Evolutionary conservation across 345 rosid genomes (phyloP), one percentile per base, ranked within the genome.

Genomic region (Lagerstroemia speciosa): DNA sequence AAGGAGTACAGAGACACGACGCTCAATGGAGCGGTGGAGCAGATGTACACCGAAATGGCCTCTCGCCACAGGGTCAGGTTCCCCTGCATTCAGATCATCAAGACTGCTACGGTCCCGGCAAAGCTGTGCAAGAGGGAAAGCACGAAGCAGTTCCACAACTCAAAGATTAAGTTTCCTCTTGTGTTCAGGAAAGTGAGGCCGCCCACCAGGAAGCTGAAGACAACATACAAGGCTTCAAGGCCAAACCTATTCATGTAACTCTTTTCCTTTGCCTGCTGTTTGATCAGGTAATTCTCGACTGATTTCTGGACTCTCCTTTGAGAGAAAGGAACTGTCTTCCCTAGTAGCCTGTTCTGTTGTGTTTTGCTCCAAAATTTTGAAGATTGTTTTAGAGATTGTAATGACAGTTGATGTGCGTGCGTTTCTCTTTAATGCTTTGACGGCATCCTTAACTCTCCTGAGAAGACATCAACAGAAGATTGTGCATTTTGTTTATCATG

Each of bases 111-210:
- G 2, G 64, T 79, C 64, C 79, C 75, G 0, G 79, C 82, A 1
- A 79, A 79, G 75, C 77, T 79, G 6, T 79, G 82, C 77, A 79
- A 79, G 75, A 79, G 82, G 67, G 82, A 79, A 46, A 79, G 79
- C 69, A 73, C 75, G n/a, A 79, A 79, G 71, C 82, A 79, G 40
- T 79, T 79, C 57, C 82, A 79, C 73, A 73, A 79, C 57, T 76
- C 79, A 2, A 76, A 79, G 67, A 76, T 79, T 62, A 79, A 76
- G 82, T 79, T 79, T 68, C 82, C 82, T 1, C 62, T 79, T 63
- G 69, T 79, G 65, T 73, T 76, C 73, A 75, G 75, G 75, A 76
- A 76, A 79, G 77, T 79, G 29, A 79, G 82, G 58, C 79, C 79
- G 26, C 82, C 77, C 1, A 37, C 76, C 30, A 73, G 83, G 76